A percentile compares a stretch with the other conserved stretches of the same genome.
phyloP scores from a whole-genome alignment of 345 rosid genomes.

The Moringa oleifera region DNA sequence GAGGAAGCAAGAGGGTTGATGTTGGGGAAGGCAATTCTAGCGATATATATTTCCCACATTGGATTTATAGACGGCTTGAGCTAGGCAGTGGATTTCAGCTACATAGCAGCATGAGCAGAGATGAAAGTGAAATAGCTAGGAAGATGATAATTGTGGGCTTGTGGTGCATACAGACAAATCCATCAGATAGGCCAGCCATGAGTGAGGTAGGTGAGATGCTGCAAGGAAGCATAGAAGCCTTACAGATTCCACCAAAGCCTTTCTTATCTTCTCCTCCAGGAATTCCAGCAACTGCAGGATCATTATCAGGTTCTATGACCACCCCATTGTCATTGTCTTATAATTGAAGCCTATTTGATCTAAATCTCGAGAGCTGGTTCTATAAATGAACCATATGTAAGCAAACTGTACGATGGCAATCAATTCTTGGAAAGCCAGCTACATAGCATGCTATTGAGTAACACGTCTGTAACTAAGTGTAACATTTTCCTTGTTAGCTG shows the following conservation, averaged over 20 bases:
- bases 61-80: background rate
- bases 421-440: too few species aligned
- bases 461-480: too few species aligned
- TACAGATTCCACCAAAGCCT: constrained; percentile 15
- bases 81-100: background rate
- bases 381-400: too few species aligned
- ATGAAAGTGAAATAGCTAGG: constrained; percentile 10
- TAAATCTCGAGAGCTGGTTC: too few species aligned
- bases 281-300: too few species aligned
- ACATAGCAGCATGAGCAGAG: background rate
- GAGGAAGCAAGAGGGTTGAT: background rate
- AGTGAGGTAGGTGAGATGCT: constrained; percentile 13
- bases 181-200: constrained; percentile 11
- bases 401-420: too few species aligned
- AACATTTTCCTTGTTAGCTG: too few species aligned
- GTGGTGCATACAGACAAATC: constrained; percentile 15
- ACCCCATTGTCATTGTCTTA: too few species aligned
- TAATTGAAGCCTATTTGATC: too few species aligned
- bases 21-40: background rate
- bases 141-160: constrained; percentile 12
- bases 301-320: too few species aligned
- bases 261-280: constrained; percentile 1
- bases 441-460: too few species aligned
- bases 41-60: constrained; percentile 4
- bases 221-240: constrained; percentile 8